Evolutionary conservation across 2,329 filamentous ascomycete species (phyloP), one percentile per base, ranked within the genome.

Genomic region (Colletotrichum shisoi): DNA sequence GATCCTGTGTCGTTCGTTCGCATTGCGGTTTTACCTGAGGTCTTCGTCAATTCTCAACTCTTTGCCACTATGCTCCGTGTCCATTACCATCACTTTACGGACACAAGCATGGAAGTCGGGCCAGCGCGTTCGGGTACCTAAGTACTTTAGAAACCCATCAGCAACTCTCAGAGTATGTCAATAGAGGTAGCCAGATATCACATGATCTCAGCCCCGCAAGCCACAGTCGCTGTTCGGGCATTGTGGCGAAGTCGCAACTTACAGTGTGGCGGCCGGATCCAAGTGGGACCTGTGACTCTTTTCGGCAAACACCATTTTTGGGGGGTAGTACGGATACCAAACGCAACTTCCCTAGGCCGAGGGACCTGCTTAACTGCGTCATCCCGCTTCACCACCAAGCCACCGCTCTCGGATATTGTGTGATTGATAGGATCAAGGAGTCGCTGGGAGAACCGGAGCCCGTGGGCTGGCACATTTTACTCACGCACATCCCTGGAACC

Each of bases 131-230:
- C 9, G 8, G 31, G 27, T 7, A 6, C 27, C 6, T 8, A 6
- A 31, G 31, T 31, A 31, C 7, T 31, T 31, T 6, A 3, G 27
- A 31, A 6, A 6, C 27, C 27, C 27, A 31, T 31, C 27, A 8
- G 27, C 27, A 6, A 8, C 6, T 2, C 8, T 31, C 31, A 9
- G 7, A 3, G 7, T n/a, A n/a, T 7, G 31, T 3, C 8, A 31
- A 8, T 31, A 19, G 48, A 65, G 63, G 51, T 59, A 46, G 59
- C 39, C 58, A 5, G 13, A 24, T 24, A 24, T 67, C 64, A 67
- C 64, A 67, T 67, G 64, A 63, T 45, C 13, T 63, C 60, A 63
- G 64, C 64, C 60, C 64, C 54, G 63, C n/a, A 44, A 67, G 59
- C 51, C 53, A 63, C 53, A 51, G 27, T 9, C n/a, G 15, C 6